Evolutionary conservation across 805 yeast species (phyloP).

Genomic region (Wickerhamiella kurtzmanii): DNA sequence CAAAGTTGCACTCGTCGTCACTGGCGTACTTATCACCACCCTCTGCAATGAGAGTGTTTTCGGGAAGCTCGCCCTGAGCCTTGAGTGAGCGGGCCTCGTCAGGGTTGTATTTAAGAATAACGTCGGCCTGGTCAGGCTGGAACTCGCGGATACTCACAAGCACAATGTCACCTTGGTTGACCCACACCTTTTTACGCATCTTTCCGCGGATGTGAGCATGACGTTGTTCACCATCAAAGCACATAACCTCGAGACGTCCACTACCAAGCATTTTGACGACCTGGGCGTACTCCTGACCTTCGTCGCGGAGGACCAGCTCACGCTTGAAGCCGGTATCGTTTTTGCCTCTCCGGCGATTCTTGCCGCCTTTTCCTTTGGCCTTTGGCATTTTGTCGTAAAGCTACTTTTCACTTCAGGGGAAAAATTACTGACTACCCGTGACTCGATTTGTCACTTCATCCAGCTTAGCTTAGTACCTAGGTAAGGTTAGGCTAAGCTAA

Average conservation of each 20-base stretch:
- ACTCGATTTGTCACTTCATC: background rate
- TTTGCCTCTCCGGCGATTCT: conserved; percentile 95
- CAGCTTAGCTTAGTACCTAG: too few species aligned
- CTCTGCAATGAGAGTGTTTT: conserved; percentile 92
- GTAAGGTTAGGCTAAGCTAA: too few species aligned
- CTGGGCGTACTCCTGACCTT: conserved; percentile 97
- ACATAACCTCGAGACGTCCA: conserved; percentile 88
- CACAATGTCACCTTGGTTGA: conserved; percentile 96
- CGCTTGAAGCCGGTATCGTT: conserved; percentile 88
- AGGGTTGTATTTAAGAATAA: conserved; percentile 87
- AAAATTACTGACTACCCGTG: background rate
- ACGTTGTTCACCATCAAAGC: conserved; percentile 89
- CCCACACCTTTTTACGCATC: conserved; percentile 98
- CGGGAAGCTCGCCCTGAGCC: conserved; percentile 93
- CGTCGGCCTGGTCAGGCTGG: conserved; percentile 97
- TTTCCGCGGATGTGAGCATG: conserved; percentile 98
- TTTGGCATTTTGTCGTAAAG: conserved; percentile 44
- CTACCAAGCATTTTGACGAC: conserved; percentile 97
- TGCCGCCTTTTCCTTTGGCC: conserved; percentile 57
- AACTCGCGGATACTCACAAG: conserved; percentile 93
- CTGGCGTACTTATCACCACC: conserved; percentile 95
- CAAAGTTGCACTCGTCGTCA: conserved; percentile 95
- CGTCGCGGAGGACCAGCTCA: conserved; percentile 83
- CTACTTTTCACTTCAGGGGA: background rate
- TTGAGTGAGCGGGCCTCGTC: conserved; percentile 97